Evolutionary conservation across 108 stramenopile species (phyloP).

Genomic region (Chaetoceros muelleri): DNA sequence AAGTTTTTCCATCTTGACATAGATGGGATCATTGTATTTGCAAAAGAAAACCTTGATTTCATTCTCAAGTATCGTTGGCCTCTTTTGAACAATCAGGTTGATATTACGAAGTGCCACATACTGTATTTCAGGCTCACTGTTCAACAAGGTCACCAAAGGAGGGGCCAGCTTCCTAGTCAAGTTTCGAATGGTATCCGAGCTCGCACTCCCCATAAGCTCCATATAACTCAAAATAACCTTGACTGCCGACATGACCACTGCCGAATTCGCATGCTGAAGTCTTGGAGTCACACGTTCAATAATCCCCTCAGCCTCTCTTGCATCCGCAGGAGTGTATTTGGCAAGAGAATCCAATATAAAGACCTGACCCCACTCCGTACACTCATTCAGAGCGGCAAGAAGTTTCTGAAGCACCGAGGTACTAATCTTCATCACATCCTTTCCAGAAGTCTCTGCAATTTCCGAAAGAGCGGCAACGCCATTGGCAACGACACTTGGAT

Average conservation of each 20-base stretch:
- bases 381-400: conserved; percentile 97
- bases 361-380: conserved; percentile 99
- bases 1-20: conserved; percentile 99
- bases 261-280: conserved; percentile 97
- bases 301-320: conserved; percentile 93
- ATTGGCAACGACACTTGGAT: conserved; percentile 98
- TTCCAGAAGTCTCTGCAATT: conserved; percentile 92
- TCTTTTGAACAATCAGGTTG: conserved; percentile 97
- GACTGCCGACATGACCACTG: conserved; percentile 98
- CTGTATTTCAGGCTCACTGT: conserved; percentile 97
- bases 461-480: conserved; percentile 97
- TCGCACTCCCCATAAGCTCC: conserved; percentile 76
- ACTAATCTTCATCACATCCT: conserved; percentile 92
- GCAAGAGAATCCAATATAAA: conserved; percentile 96
- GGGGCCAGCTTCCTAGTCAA: conserved; percentile 93
- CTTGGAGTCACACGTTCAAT: conserved; percentile 98
- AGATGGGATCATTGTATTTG: conserved; percentile 99
- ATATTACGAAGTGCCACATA: conserved; percentile 99
- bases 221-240: conserved; percentile 96
- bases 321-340: conserved; percentile 90
- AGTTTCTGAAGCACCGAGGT: conserved; percentile 93
- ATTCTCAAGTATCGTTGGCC: conserved; percentile 89
- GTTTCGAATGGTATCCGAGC: conserved; percentile 72
- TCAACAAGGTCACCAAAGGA: conserved; percentile 96
- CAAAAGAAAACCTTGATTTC: conserved; percentile 99